phyloP scores from a whole-genome alignment of 345 rosid species.

The Salix viminalis region DNA sequence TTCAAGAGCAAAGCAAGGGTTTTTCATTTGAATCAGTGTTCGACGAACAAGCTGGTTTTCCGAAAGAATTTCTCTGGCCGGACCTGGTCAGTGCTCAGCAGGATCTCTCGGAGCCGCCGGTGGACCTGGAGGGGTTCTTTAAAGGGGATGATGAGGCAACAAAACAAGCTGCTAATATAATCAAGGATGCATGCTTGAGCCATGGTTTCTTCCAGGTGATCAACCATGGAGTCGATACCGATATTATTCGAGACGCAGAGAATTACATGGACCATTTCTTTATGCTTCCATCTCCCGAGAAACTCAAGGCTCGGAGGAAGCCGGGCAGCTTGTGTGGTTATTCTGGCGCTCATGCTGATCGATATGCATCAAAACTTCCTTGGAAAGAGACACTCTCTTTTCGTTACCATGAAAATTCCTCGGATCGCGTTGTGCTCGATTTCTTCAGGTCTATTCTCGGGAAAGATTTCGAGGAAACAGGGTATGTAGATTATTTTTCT shows the following conservation, averaged over 20 bases:
- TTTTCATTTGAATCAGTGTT: too few relatives aligned
- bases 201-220: constrained; percentile 20
- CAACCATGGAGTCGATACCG: constrained; percentile 14
- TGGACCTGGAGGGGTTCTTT: constrained; percentile 12
- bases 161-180: constrained; percentile 1
- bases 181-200: constrained; percentile 12
- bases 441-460: constrained; percentile 6
- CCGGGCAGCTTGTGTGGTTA: constrained; percentile 13
- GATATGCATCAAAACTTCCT: constrained; percentile 19
- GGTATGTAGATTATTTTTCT: background rate
- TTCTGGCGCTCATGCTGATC: constrained; percentile 17
- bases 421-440: background rate
- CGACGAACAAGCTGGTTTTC: background rate
- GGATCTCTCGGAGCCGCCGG: constrained; percentile 12
- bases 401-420: background rate
- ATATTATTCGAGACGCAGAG: constrained; percentile 6
- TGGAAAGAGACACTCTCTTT: constrained; percentile 24
- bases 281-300: constrained; percentile 6
- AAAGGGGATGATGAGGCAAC: constrained; percentile 12
- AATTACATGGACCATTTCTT: constrained; percentile 20
- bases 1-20: too few relatives aligned
- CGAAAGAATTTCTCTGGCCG: constrained; percentile 20
- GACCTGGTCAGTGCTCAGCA: background rate
- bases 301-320: constrained; percentile 18
- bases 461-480: constrained; percentile 15